Evolutionary conservation across 2,329 filamentous ascomycete genomes (phyloP).

Genomic region (Pseudogymnoascus sp.): DNA sequence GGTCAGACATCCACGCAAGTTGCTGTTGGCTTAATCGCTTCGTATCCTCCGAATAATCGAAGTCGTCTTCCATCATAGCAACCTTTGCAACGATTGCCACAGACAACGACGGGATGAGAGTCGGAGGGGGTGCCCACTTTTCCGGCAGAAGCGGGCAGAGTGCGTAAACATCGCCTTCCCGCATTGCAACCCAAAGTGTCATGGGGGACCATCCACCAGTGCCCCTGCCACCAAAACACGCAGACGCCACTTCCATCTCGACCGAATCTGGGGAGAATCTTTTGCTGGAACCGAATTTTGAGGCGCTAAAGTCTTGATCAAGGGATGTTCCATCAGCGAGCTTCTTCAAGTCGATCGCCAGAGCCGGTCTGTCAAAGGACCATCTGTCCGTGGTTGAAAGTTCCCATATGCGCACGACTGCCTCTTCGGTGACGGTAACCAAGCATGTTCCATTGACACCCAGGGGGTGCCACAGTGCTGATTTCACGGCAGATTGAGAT

Average conservation of each 20-base stretch:
- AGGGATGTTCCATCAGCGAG: constrained; percentile 75
- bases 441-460: constrained; percentile 74
- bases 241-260: constrained; percentile 89
- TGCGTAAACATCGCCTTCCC: constrained; percentile 85
- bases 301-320: constrained; percentile 77
- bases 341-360: constrained; percentile 83
- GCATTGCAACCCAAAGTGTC: constrained; percentile 97
- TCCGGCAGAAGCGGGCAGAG: constrained; percentile 83
- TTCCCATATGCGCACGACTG: constrained; percentile 86
- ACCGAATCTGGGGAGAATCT: constrained; percentile 83
- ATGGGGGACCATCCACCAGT: constrained; percentile 88
- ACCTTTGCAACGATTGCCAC: constrained; percentile 74
- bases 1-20: constrained; percentile 59
- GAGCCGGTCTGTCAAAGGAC: constrained; percentile 76
- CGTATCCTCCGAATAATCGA: constrained; percentile 42
- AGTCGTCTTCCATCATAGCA: constrained; percentile 54
- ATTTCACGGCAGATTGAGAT: constrained; percentile 71
- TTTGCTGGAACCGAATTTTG: constrained; percentile 64
- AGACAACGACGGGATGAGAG: constrained; percentile 73
- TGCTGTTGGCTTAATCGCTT: constrained; percentile 57
- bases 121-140: constrained; percentile 73
- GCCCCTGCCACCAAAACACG: constrained; percentile 62
- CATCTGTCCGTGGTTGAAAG: constrained; percentile 74
- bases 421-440: constrained; percentile 82
- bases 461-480: constrained; percentile 86